Conservation (phyloP, 306 rosid genomes). For the Psophocarpus tetragonolobus region DNA sequence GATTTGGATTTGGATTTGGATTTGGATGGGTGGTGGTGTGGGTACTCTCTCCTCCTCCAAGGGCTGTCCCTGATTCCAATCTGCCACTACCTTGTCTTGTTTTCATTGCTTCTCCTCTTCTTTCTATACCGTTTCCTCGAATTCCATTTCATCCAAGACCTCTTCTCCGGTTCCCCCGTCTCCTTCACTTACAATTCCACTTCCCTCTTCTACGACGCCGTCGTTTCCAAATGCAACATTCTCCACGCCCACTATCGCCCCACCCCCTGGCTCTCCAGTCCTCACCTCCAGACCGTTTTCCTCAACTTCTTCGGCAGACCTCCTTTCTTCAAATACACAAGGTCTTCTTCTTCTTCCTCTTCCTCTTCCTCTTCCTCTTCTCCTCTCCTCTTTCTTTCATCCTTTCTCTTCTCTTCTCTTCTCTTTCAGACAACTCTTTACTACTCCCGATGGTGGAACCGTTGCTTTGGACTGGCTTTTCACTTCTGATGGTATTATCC, state of each 20-base stretch:
- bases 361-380: no score
- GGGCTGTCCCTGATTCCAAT: conserved; percentile 56
- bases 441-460: conserved; percentile 69
- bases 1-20: no score
- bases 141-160: conserved; percentile 62
- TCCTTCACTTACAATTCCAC: conserved; percentile 50
- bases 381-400: conserved; percentile 21
- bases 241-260: conserved; percentile 64
- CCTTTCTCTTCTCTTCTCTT: neutral
- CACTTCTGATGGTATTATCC: conserved; percentile 53
- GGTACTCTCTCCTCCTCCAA: conserved; percentile 52
- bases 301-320: conserved; percentile 67
- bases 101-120: neutral
- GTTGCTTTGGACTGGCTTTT: conserved; percentile 73
- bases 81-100: conserved; percentile 47
- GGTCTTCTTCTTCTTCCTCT: no score
- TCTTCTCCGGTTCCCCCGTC: conserved; percentile 56
- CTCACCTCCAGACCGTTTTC: conserved; percentile 82
- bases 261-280: conserved; percentile 88
- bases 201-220: conserved; percentile 57
- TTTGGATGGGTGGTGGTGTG: conserved; percentile 26
- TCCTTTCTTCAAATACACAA: conserved; percentile 69
- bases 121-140: conserved; percentile 76
- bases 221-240: conserved; percentile 77
- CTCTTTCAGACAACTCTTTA: conserved; percentile 58